Evolutionary conservation across 371 early-diverging fungal genomes (phyloP).

Genomic region (Mucor irregularis): DNA sequence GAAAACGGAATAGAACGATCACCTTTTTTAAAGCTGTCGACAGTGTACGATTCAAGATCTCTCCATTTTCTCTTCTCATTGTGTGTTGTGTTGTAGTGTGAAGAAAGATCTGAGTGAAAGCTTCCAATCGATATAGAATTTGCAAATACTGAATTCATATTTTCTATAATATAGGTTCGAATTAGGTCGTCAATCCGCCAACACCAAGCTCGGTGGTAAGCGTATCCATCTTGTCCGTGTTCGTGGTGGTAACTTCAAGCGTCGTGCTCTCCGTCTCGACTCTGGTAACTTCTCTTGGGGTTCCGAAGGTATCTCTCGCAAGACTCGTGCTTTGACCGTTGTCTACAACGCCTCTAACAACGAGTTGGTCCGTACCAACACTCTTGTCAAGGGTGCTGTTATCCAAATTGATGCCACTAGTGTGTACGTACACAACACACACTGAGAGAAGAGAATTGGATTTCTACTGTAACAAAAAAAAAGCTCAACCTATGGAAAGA

Average conservation of each 20-base stretch:
- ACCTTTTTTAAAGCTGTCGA: too few species aligned
- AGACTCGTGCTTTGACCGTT: constrained; percentile 96
- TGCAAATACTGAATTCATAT: too few species aligned
- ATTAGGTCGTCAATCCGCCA: constrained; percentile 97
- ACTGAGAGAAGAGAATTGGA: too few species aligned
- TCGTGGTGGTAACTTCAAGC: constrained; percentile 99
- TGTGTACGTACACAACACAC: too few species aligned
- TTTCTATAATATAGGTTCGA: constrained; percentile 78
- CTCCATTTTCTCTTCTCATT: too few species aligned
- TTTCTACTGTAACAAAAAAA: too few species aligned
- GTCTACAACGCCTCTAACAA: constrained; percentile 99
- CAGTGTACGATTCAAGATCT: too few species aligned
- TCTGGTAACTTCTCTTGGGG: constrained; percentile 98
- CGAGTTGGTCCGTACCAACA: constrained; percentile 99
- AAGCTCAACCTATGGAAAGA: too few species aligned
- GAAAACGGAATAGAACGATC: too few species aligned
- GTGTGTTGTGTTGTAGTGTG: too few species aligned
- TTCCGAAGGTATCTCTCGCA: constrained; percentile 92
- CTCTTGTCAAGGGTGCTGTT: constrained; percentile 98
- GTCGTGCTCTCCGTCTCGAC: constrained; percentile 98
- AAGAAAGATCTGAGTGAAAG: too few species aligned
- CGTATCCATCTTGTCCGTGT: constrained; percentile 94
- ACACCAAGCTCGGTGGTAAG: constrained; percentile 97
- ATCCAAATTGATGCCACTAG: constrained; percentile 98
- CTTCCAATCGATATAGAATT: too few species aligned